Base-by-base conservation (phyloP, 371 early-diverging fungal genomes). In the Zancudomyces culisetae region DNA sequence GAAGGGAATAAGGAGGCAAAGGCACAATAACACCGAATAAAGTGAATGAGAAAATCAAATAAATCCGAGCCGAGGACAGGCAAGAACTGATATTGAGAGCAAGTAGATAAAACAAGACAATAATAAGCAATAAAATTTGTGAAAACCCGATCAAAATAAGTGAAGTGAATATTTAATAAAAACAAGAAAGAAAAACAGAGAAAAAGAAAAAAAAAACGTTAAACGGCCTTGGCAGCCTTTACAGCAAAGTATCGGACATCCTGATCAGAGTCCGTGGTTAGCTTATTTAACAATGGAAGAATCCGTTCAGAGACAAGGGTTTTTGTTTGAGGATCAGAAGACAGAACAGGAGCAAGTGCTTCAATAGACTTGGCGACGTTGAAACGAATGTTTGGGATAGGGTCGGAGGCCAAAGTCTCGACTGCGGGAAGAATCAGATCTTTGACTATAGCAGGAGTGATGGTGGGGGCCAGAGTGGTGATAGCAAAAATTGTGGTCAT, bases 301-400 rank as follows among this genome's bases (percentile, higher is more conserved):
- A 93, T 75, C 43, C 77, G 71, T 28, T 69, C 68, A 21, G 77
- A 75, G 42, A 81, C 62, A 21, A 89, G 57, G 15, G 64, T 63
- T 23, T 61, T 67, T 21, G 81, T 74, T 45, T 81, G 79, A n/a
- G 73, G 60, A 56, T 74, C 73, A 58, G 72, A 72, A 51, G 76
- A 74, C 56, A 93, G 71, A 40, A 86, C 72, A 27, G 84, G 87
- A 53, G 83, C 77, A 69, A 98, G 66, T 21, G 77, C 74, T 65
- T 88, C 89, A 66, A 92, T 73, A 46, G 87, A 80, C 68, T 98
- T 98, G 52, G 94, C 94, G 15, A 92, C 94, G 60, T 95, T 98
- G 77, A 98, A 98, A 42, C 98, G 89, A 62, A 98, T 95, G 66
- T 98, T 98, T 59, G 98, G 96, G 56, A 98, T 93, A 20, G 92